phyloP scores from a whole-genome alignment of 345 rosid species.

The Moricandia moricandioides region DNA sequence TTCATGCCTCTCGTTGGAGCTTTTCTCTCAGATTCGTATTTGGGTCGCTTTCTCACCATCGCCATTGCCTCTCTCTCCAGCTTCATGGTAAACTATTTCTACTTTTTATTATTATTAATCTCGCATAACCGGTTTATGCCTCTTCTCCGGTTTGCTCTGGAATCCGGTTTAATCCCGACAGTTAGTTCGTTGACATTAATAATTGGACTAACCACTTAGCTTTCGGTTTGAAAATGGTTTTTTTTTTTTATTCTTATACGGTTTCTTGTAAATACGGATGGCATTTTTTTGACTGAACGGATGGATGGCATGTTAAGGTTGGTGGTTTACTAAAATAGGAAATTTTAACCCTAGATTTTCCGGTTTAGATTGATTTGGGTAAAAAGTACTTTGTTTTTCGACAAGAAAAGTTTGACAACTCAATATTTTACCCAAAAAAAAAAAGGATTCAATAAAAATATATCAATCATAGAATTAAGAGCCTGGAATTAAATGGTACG shows the following conservation, averaged over 20 bases:
- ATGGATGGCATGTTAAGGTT: not conserved
- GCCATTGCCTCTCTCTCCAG: slow-evolving; percentile 57
- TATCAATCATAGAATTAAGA: slow-evolving; percentile 29
- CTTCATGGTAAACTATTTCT: slow-evolving; percentile 47
- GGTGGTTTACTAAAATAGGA: not conserved
- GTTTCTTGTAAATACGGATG: not conserved
- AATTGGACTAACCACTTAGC: not conserved
- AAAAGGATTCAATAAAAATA: slow-evolving; percentile 19
- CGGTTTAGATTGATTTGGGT: not conserved
- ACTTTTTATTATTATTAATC: too few species aligned
- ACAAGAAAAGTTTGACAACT: slow-evolving; percentile 21
- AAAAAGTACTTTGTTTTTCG: not conserved
- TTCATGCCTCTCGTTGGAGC: slow-evolving; percentile 68
- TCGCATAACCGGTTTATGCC: not conserved
- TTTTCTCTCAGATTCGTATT: slow-evolving; percentile 64
- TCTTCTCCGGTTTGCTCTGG: not conserved
- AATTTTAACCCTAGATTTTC: not conserved
- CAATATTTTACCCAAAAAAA: too few species aligned
- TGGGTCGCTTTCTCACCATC: slow-evolving; percentile 76
- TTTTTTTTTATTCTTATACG: not conserved
- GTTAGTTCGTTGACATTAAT: not conserved
- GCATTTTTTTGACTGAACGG: too few species aligned
- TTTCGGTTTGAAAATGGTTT: not conserved
- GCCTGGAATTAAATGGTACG: slow-evolving; percentile 40
- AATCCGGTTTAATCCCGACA: not conserved